Evolutionary conservation across 257 asterid genomes (phyloP).

Genomic region (Fraxinus excelsior): DNA sequence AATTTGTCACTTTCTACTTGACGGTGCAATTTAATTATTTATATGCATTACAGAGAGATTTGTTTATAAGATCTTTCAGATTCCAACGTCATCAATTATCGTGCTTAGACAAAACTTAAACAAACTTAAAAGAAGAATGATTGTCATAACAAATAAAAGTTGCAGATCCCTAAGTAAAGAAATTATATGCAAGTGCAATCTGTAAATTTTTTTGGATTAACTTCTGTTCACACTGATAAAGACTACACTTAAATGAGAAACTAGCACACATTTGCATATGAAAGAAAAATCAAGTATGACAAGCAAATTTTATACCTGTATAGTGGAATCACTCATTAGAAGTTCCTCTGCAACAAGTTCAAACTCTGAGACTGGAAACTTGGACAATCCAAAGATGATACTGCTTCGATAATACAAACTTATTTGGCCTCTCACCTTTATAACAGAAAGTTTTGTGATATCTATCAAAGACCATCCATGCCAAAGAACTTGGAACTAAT

Average conservation of each 20-base stretch:
- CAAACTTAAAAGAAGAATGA: not conserved
- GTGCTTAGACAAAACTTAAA: constrained; percentile 15
- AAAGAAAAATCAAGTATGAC: constrained; percentile 1
- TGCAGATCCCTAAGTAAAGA: not conserved
- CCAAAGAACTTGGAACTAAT: constrained; percentile 8
- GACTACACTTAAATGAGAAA: not conserved
- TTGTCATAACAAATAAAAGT: not conserved
- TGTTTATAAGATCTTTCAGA: constrained; percentile 3
- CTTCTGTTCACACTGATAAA: not conserved
- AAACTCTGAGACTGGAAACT: constrained; percentile 88
- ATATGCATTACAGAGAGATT: constrained; percentile 18
- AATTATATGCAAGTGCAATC: not conserved
- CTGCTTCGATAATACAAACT: constrained; percentile 81
- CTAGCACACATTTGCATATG: not conserved
- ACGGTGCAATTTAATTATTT: not conserved
- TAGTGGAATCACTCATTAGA: constrained; percentile 82
- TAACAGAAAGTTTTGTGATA: constrained; percentile 26
- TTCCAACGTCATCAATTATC: constrained; percentile 11
- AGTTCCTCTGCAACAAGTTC: constrained; percentile 99
- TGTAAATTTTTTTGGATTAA: not conserved
- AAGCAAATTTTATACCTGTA: constrained; percentile 57
- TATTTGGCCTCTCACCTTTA: constrained; percentile 97
- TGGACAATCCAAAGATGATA: constrained; percentile 83
- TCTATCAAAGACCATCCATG: constrained; percentile 1
- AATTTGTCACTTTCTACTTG: not conserved